phyloP scores from a whole-genome alignment of 495 filamentous ascomycete genomes.

The Neurospora tetrasperma region DNA sequence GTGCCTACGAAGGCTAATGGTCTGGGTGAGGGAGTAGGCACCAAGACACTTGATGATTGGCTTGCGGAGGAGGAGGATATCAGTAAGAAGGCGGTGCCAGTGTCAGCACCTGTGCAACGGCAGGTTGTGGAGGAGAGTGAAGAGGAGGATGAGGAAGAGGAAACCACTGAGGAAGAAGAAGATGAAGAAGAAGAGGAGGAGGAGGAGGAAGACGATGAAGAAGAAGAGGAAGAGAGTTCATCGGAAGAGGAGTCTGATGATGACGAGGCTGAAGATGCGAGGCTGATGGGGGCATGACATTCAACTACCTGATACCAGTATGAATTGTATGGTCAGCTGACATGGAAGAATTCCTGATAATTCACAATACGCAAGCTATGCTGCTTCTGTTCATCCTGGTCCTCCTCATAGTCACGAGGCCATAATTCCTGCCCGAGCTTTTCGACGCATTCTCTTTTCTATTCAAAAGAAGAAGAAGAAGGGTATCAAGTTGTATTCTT shows the following conservation, averaged over 20 bases:
- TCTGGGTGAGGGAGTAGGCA: conserved; percentile 31
- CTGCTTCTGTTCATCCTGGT: background rate
- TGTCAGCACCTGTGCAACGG: conserved; percentile 13
- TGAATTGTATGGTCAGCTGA: background rate
- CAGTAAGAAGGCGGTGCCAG: conserved; percentile 14
- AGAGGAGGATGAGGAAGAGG: conserved; percentile 44
- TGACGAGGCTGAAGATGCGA: conserved; percentile 34
- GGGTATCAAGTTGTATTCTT: background rate
- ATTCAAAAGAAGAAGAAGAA: background rate
- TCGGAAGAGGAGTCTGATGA: conserved; percentile 33
- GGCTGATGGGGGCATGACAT: conserved; percentile 8
- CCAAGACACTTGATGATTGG: conserved; percentile 85
- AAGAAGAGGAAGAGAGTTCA: conserved; percentile 16
- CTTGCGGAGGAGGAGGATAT: conserved; percentile 56
- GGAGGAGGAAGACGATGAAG: conserved; percentile 24
- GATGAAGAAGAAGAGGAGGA: conserved; percentile 16
- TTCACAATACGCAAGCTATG: background rate
- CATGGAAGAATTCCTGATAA: background rate
- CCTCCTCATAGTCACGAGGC: background rate
- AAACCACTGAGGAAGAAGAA: conserved; percentile 40
- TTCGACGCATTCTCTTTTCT: background rate
- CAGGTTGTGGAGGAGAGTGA: conserved; percentile 31
- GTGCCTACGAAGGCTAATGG: conserved; percentile 42
- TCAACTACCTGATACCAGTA: background rate
- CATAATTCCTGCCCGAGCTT: background rate